Conservation (phyloP, 2,329 filamentous ascomycete species). For the Paraphoma sp. region DNA sequence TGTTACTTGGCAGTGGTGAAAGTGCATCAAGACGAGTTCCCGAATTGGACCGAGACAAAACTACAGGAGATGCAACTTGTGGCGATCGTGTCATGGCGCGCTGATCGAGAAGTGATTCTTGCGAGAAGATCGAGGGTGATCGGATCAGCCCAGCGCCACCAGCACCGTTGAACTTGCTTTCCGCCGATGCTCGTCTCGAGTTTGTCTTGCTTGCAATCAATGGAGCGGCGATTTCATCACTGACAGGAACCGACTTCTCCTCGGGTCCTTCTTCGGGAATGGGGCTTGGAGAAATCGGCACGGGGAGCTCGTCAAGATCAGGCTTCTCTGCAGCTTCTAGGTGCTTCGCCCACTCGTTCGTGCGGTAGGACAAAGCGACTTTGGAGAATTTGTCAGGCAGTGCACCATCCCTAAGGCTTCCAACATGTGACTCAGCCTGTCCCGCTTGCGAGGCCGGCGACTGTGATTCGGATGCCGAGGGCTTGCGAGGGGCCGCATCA, state of each 20-base stretch:
- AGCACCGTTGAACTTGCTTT: slow-evolving; percentile 25
- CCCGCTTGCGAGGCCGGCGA: slow-evolving; percentile 31
- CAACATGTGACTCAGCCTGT: slow-evolving; percentile 49
- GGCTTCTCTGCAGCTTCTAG: slow-evolving; percentile 78
- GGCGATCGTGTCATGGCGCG: slow-evolving; percentile 23
- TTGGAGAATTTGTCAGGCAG: slow-evolving; percentile 76
- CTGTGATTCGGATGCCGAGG: slow-evolving; percentile 34
- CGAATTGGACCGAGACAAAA: slow-evolving; percentile 33
- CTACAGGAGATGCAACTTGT: slow-evolving; percentile 16
- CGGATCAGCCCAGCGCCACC: slow-evolving; percentile 23
- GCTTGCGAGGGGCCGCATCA: slow-evolving; percentile 47
- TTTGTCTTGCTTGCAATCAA: slow-evolving; percentile 22
- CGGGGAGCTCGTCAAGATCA: slow-evolving; percentile 65
- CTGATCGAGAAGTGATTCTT: slow-evolving; percentile 23
- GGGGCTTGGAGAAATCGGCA: slow-evolving; percentile 53
- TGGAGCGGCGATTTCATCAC: slow-evolving; percentile 33
- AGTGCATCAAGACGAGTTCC: slow-evolving; percentile 15
- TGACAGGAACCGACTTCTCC: slow-evolving; percentile 63
- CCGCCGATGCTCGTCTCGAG: slow-evolving; percentile 33
- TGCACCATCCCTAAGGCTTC: slow-evolving; percentile 54
- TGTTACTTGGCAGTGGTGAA: slow-evolving; percentile 46
- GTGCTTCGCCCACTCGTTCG: slow-evolving; percentile 96
- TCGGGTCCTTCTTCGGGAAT: slow-evolving; percentile 45
- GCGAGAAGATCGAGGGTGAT: slow-evolving; percentile 31
- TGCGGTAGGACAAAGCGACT: slow-evolving; percentile 82